phyloP scores from a whole-genome alignment of 2,329 filamentous ascomycete species.

The Aspergillus intermedius region DNA sequence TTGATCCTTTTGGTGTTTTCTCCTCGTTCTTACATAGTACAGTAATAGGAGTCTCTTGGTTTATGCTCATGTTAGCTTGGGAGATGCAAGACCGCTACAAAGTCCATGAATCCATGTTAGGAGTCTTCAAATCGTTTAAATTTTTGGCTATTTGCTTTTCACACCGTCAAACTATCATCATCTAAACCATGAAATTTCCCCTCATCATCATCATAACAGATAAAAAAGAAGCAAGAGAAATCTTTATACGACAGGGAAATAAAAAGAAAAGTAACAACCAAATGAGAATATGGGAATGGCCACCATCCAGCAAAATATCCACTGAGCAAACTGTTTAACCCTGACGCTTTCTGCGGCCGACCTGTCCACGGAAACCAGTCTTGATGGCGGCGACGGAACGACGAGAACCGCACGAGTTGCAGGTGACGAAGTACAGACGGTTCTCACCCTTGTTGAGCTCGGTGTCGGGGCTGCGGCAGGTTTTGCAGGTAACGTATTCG shows the following conservation, averaged over 20 bases:
- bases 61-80: no score
- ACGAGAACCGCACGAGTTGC: slow-evolving; percentile 78
- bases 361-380: slow-evolving; percentile 99
- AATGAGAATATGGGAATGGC: slow-evolving; percentile 2
- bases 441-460: slow-evolving; percentile 99
- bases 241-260: slow-evolving; percentile 11
- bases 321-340: slow-evolving; percentile 49
- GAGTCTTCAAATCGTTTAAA: not conserved
- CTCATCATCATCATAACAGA: not conserved
- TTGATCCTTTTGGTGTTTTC: not conserved
- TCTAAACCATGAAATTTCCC: not conserved
- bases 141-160: not conserved
- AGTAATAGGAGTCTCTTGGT: no score
- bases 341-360: slow-evolving; percentile 96
- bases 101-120: not conserved
- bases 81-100: no score
- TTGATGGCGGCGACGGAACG: slow-evolving; percentile 96
- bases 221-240: not conserved
- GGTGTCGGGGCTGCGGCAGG: slow-evolving; percentile 88
- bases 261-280: slow-evolving; percentile 14
- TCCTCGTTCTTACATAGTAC: not conserved
- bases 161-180: not conserved
- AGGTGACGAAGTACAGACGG: slow-evolving; percentile 97
- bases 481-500: slow-evolving; percentile 99
- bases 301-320: slow-evolving; percentile 3